phyloP scores from a whole-genome alignment of 441 rosid genomes.

The Erodium trifolium region DNA sequence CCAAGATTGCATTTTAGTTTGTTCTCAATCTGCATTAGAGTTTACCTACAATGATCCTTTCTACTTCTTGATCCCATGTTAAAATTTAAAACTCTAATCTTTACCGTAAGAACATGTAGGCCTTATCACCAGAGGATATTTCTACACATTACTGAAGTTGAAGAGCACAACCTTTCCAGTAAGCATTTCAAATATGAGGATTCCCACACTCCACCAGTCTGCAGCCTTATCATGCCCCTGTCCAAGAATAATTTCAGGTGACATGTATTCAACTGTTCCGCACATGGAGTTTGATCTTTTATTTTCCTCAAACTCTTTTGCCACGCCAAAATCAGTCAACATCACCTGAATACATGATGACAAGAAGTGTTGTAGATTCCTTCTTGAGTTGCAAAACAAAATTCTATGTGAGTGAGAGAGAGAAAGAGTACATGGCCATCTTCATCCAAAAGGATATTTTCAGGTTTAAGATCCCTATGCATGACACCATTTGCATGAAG shows the following conservation, averaged over 20 bases:
- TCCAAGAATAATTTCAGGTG: conserved; percentile 84
- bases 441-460: conserved; percentile 72
- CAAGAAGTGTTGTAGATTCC: conserved; percentile 10
- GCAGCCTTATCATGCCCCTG: conserved; percentile 92
- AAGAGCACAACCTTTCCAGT: conserved; percentile 57
- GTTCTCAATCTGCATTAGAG: neutral
- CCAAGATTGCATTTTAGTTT: too few relatives aligned
- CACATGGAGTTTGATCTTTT: conserved; percentile 83
- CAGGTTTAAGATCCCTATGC: conserved; percentile 70
- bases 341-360: conserved; percentile 36
- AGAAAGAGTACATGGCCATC: conserved; percentile 69
- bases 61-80: neutral
- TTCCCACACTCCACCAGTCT: conserved; percentile 98
- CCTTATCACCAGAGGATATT: neutral
- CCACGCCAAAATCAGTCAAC: conserved; percentile 88
- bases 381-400: neutral
- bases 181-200: conserved; percentile 84
- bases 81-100: neutral
- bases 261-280: conserved; percentile 91
- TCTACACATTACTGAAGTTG: neutral
- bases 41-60: neutral
- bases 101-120: neutral
- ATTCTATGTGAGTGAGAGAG: conserved; percentile 9
- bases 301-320: conserved; percentile 81
- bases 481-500: conserved; percentile 47